phyloP scores from a whole-genome alignment of 139 green algal species.

The Desmodesmus armatus region DNA sequence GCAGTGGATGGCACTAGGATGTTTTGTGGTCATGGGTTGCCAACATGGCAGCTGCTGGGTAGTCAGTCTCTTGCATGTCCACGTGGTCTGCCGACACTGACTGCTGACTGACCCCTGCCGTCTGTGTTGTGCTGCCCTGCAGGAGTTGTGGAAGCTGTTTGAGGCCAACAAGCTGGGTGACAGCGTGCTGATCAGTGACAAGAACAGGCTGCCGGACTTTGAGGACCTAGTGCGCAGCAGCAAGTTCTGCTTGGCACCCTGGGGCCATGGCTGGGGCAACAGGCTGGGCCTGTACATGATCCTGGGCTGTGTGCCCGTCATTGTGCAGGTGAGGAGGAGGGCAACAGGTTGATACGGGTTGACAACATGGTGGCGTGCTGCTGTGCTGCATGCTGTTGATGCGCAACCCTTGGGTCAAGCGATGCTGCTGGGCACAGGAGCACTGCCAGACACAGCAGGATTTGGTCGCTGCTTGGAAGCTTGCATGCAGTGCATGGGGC shows the following conservation, averaged over 20 bases:
- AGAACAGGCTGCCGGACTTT: conserved; percentile 37
- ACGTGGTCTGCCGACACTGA: background rate
- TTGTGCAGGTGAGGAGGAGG: conserved; percentile 56
- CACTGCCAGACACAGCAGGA: too few species aligned
- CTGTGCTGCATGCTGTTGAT: background rate
- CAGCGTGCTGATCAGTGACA: conserved; percentile 8
- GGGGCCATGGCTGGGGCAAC: conserved; percentile 61
- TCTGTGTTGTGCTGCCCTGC: background rate
- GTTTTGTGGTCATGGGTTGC: too few species aligned
- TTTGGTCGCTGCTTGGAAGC: too few species aligned
- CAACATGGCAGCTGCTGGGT: too few species aligned
- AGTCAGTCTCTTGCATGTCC: too few species aligned
- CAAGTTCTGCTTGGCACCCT: conserved; percentile 59
- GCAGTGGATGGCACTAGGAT: too few species aligned
- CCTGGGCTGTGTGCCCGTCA: conserved; percentile 63
- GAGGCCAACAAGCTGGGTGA: conserved; percentile 4
- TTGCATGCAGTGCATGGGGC: too few species aligned
- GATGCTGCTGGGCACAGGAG: too few species aligned
- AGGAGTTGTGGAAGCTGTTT: conserved; percentile 32
- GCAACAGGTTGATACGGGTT: too few species aligned
- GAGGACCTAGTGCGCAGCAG: conserved; percentile 39
- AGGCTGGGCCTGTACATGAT: conserved; percentile 48
- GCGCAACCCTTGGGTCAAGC: too few species aligned
- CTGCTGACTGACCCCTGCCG: conserved; percentile 13
- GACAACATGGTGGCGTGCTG: background rate